A percentile compares a stretch with the other conserved stretches of the same genome.
phyloP scores from a whole-genome alignment of 2,329 filamentous ascomycete species.

The Diaporthe destruens region DNA sequence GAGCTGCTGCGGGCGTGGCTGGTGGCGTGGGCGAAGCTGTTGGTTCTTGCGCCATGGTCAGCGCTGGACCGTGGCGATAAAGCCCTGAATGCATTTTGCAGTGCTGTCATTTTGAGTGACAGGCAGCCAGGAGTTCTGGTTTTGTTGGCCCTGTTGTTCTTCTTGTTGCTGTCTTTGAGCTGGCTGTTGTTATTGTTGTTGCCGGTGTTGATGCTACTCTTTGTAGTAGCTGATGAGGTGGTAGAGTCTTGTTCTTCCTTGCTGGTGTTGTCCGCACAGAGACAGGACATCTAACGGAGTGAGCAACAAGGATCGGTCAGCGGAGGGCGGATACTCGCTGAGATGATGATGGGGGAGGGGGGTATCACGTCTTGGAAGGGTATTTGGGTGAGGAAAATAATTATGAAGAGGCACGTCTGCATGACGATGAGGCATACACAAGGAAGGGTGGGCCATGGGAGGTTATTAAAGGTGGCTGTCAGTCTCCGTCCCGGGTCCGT shows the following conservation, averaged over 20 bases:
- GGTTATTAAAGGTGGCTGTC: conserved; percentile 11
- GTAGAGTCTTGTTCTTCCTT: neutral
- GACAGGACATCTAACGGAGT: conserved; percentile 9
- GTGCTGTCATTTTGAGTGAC: conserved; percentile 37
- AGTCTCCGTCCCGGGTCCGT: neutral
- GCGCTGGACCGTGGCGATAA: conserved; percentile 41
- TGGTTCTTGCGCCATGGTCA: conserved; percentile 27
- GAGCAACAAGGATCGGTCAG: conserved; percentile 8
- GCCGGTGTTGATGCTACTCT: neutral
- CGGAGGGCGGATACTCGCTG: neutral
- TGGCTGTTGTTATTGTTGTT: too few relatives aligned
- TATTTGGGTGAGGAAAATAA: neutral
- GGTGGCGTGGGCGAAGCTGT: neutral
- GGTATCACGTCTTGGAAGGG: conserved; percentile 11
- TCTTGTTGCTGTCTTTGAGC: neutral
- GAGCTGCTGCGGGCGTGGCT: conserved; percentile 31
- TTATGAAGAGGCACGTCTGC: neutral
- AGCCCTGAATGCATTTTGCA: conserved; percentile 40
- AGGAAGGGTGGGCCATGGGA: neutral
- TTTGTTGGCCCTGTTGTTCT: neutral
- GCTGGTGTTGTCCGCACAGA: conserved; percentile 6
- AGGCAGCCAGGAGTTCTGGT: conserved; percentile 3
- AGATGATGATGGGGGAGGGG: neutral
- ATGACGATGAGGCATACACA: neutral
- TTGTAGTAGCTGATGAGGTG: neutral